A percentile compares a stretch with the other conserved stretches of the same genome.
Conservation (phyloP, 495 filamentous ascomycete species). For the Neurospora sp. region DNA sequence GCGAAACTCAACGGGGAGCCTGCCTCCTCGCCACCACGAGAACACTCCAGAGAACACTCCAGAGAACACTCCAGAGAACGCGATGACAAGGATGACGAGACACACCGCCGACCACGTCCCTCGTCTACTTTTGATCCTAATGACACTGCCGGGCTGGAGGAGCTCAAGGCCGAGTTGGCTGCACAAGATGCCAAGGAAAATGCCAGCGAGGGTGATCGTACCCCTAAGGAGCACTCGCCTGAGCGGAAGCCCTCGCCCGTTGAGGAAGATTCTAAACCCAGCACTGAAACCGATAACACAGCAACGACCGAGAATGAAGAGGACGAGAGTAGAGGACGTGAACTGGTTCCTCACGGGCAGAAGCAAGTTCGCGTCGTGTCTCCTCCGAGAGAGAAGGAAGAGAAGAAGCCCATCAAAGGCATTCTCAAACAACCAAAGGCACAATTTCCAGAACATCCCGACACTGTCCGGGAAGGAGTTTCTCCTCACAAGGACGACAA, state of each 20-base stretch:
- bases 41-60: not conserved
- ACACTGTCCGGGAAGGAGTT: slow-evolving; percentile 76
- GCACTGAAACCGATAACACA: slow-evolving; percentile 14
- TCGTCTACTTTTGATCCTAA: slow-evolving; percentile 40
- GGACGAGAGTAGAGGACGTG: slow-evolving; percentile 32
- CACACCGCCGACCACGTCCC: slow-evolving; percentile 23
- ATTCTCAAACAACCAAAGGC: slow-evolving; percentile 60
- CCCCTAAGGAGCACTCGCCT: slow-evolving; percentile 8
- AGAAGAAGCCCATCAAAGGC: slow-evolving; percentile 28
- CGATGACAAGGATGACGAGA: not conserved
- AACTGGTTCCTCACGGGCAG: slow-evolving; percentile 23
- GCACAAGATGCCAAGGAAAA: not conserved
- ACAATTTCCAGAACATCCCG: slow-evolving; percentile 70
- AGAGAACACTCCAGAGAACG: not conserved
- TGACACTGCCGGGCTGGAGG: slow-evolving; percentile 34
- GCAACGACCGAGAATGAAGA: slow-evolving; percentile 11
- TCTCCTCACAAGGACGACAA: slow-evolving; percentile 79
- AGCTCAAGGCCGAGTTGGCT: slow-evolving; percentile 38
- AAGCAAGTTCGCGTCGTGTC: slow-evolving; percentile 45
- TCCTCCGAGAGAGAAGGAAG: slow-evolving; percentile 40
- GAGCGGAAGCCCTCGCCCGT: slow-evolving; percentile 14
- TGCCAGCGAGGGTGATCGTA: slow-evolving; percentile 6
- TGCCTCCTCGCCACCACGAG: slow-evolving; percentile 4
- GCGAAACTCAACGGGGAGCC: slow-evolving; percentile 16
- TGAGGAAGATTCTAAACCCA: slow-evolving; percentile 4